Evolutionary conservation across 768 basidiomycete species (phyloP), one percentile per base, ranked within the genome.

Genomic region (Erythrobasidium yunnanense): DNA sequence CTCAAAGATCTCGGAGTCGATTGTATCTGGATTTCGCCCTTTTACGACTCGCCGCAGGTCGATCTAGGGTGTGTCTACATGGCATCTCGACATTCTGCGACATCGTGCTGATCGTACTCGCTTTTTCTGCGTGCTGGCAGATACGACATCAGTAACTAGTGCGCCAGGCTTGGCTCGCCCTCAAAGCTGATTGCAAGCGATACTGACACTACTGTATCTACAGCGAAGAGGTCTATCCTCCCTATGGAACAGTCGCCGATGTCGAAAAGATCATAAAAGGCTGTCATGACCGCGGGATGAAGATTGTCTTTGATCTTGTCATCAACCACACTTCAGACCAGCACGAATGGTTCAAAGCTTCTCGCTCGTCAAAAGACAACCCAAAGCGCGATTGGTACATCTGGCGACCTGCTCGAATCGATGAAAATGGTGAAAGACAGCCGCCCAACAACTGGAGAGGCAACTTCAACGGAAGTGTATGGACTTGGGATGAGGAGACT

Each of bases 371-470:
- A 52, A 78, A 78, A 54, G 74, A 77, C 5, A 78, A 81, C 71
- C 80, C 83, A 0, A 86, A 85, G 74, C 81, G 86, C 15, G 82
- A 87, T 71, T 87, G 85, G 84, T 88, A 87, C 75, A 80, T 85
- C 66, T 87, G 87, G 86, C 80, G 82, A 17, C 82, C 83, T 2
- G 81, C 84, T 1, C 79, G 77, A 69, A 78, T 76, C 69, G 81
- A 83, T 66, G 76, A 76, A 15, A 74, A 79, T 2, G 85, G 85
- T 0, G 77, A 81, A 50, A 79, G 81, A 23, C 75, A 77, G 1
- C 83, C 85, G 4, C 86, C 87, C 0, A 86, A 86, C 73, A 87
- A 88, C 72, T 87, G 87, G 86, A 79, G 79, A 69, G 82, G 84
- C 0, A 75, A 79, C 4, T 0, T 75, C 79, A 3, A 74, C 70